Evolutionary conservation across 129 eudicot species (phyloP).

Genomic region (Calendula officinalis): DNA sequence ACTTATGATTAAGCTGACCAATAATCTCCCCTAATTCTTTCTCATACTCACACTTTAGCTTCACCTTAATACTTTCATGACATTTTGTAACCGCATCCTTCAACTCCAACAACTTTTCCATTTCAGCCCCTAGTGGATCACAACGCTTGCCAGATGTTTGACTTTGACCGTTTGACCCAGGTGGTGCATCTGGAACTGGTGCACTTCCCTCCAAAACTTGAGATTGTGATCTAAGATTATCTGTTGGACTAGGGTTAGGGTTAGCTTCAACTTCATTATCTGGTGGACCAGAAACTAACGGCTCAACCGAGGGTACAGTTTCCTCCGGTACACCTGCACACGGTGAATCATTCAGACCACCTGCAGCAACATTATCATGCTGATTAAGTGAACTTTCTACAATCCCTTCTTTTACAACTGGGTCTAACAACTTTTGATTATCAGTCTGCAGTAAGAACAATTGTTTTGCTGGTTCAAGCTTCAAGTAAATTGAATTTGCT

Average conservation of each 20-base stretch:
- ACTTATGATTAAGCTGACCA: slow-evolving; percentile 49
- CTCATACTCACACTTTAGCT: slow-evolving; percentile 60
- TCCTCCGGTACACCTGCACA: slow-evolving; percentile 6
- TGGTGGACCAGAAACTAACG: slow-evolving; percentile 13
- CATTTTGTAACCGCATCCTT: slow-evolving; percentile 28
- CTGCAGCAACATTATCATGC: neutral
- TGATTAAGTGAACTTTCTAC: slow-evolving; percentile 11
- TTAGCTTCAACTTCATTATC: slow-evolving; percentile 21
- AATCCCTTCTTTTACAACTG: slow-evolving; percentile 20
- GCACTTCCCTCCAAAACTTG: slow-evolving; percentile 18
- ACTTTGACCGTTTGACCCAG: slow-evolving; percentile 26
- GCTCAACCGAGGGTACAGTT: slow-evolving; percentile 1
- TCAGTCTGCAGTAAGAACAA: slow-evolving; percentile 38
- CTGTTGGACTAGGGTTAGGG: slow-evolving; percentile 6
- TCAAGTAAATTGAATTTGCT: slow-evolving; percentile 44
- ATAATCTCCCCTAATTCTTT: slow-evolving; percentile 59
- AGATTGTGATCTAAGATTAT: slow-evolving; percentile 16
- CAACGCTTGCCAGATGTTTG: slow-evolving; percentile 24
- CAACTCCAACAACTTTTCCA: slow-evolving; percentile 47
- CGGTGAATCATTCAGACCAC: slow-evolving; percentile 7
- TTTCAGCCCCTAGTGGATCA: slow-evolving; percentile 66
- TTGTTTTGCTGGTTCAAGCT: slow-evolving; percentile 49
- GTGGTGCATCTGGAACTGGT: slow-evolving; percentile 28
- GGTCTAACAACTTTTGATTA: slow-evolving; percentile 22
- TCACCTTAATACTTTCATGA: slow-evolving; percentile 39